These are phyloP conservation scores for Prunus mume DNA, from an alignment of 306 rosid species.

Conservation along the genomic window DNA sequence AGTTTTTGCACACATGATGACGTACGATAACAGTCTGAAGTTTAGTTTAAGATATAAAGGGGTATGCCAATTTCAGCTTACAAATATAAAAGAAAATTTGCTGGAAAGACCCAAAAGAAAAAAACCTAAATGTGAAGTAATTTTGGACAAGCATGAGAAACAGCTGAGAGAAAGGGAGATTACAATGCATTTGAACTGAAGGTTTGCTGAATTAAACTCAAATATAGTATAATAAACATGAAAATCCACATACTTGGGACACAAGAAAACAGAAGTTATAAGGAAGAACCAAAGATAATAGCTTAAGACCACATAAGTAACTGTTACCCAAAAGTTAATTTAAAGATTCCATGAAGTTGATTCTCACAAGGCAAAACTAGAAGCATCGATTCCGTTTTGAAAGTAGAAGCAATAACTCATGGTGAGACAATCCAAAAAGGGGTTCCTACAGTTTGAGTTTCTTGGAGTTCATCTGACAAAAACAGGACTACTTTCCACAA, in stretches of 20 bases:
- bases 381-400: neutral
- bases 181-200: no score
- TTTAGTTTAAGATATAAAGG: no score
- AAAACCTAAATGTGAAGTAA: no score
- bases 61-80: no score
- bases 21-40: no score
- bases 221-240: neutral
- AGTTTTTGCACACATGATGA: no score
- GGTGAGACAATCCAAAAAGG: neutral
- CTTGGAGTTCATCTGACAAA: slow-evolving; percentile 33
- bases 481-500: slow-evolving; percentile 27
- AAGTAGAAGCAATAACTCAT: no score
- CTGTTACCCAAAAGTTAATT: neutral
- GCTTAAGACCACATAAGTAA: neutral
- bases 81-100: no score
- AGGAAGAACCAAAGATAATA: neutral
- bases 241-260: neutral
- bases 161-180: no score
- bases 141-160: no score
- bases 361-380: neutral
- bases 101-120: no score
- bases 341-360: neutral
- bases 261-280: neutral
- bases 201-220: neutral
- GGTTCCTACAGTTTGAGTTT: slow-evolving; percentile 23